Conservation (phyloP, 179 eudicot species). For the Spergularia azorica region DNA sequence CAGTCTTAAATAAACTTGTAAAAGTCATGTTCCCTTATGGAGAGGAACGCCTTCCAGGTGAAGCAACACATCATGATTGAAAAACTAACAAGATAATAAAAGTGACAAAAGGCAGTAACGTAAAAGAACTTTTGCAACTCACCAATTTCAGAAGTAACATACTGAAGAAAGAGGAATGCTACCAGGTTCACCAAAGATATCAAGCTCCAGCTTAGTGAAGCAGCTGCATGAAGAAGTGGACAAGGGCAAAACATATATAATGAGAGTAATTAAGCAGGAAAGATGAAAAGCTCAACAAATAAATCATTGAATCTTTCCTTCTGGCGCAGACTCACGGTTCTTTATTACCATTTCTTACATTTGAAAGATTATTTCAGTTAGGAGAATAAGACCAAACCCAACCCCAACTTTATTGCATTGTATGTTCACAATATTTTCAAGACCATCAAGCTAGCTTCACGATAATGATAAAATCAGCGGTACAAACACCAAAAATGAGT, state of each 20-base stretch:
- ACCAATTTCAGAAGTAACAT: conserved; percentile 21
- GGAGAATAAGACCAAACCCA: neutral
- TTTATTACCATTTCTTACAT: neutral
- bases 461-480: neutral
- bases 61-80: neutral
- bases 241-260: neutral
- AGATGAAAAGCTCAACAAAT: neutral
- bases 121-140: neutral
- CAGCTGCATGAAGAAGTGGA: conserved; percentile 22
- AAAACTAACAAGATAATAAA: neutral
- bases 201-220: conserved; percentile 31
- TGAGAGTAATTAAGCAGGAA: neutral
- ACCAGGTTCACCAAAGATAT: conserved; percentile 29
- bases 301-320: neutral
- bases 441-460: neutral
- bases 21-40: neutral
- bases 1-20: neutral
- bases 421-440: neutral
- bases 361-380: neutral
- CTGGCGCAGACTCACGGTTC: neutral
- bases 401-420: neutral
- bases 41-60: neutral
- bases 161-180: conserved; percentile 32
- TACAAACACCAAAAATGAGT: neutral
- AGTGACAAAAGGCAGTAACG: neutral